A percentile compares a stretch with the other conserved stretches of the same genome.
Evolutionary conservation across 208 protist genomes (phyloP).

Genomic region (Leishmania turanica): DNA sequence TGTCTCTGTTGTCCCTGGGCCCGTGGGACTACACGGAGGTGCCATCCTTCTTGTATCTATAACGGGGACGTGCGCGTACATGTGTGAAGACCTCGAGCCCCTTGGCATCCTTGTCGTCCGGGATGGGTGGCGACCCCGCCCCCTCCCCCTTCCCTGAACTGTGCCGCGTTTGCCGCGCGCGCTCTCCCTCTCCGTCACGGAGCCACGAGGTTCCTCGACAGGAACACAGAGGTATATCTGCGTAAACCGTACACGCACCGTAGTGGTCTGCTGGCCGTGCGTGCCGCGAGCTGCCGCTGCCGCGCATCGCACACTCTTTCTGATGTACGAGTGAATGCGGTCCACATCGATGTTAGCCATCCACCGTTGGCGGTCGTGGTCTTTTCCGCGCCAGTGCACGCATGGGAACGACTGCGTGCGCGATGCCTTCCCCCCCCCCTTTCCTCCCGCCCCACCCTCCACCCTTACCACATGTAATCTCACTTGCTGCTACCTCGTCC

Average conservation of each 20-base stretch:
- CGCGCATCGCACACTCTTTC: not conserved
- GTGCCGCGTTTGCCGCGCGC: not conserved
- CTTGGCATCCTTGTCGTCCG: not conserved
- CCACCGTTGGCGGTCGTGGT: not conserved
- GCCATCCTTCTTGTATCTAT: slow-evolving; percentile 51
- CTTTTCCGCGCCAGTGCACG: not conserved
- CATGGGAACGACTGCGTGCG: not conserved
- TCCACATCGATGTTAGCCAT: not conserved
- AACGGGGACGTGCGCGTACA: slow-evolving; percentile 1
- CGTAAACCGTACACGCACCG: not conserved
- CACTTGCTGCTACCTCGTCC: not conserved
- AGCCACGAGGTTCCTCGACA: not conserved
- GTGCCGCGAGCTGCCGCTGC: not conserved
- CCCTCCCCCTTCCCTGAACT: not conserved
- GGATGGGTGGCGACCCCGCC: not conserved
- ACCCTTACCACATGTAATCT: not conserved
- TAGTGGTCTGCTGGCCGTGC: not conserved
- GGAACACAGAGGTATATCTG: not conserved
- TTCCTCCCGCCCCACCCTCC: not conserved
- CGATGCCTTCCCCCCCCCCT: not conserved
- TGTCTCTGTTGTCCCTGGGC: slow-evolving; percentile 21
- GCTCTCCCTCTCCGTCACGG: not conserved
- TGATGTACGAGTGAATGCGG: not conserved
- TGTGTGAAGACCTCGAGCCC: not conserved
- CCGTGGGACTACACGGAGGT: slow-evolving; percentile 44